These are phyloP conservation scores for Sungouiella thailandica DNA, from an alignment of 805 yeast species.

Conservation along the genomic window DNA sequence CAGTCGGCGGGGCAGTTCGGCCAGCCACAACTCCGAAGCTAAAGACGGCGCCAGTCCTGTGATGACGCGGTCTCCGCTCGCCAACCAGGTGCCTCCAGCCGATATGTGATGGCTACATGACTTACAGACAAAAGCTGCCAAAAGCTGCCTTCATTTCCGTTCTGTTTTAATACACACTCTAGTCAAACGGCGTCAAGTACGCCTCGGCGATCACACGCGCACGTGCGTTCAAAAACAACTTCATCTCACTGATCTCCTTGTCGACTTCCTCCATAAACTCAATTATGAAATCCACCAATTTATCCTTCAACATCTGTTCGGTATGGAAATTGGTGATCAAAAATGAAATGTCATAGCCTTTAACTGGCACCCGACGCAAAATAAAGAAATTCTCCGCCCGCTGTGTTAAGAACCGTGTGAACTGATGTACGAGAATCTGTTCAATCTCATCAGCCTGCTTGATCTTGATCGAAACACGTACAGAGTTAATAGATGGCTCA, in stretches of 20 bases:
- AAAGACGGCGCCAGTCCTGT: slow-evolving; percentile 15
- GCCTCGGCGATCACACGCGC: slow-evolving; percentile 98
- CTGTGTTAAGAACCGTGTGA: slow-evolving; percentile 87
- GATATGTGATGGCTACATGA: no score
- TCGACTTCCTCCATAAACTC: slow-evolving; percentile 99
- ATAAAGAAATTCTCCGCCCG: slow-evolving; percentile 94
- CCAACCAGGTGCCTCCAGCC: slow-evolving; percentile 1
- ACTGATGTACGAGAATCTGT: slow-evolving; percentile 87
- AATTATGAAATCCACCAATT: slow-evolving; percentile 91
- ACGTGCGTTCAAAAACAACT: slow-evolving; percentile 91
- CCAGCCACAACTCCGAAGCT: neutral
- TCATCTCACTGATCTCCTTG: slow-evolving; percentile 97
- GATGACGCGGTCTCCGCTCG: slow-evolving; percentile 14
- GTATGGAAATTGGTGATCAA: slow-evolving; percentile 92
- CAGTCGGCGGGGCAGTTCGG: slow-evolving; percentile 1
- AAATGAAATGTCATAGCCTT: slow-evolving; percentile 90
- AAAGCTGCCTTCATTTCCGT: neutral
- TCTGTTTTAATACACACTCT: slow-evolving; percentile 9
- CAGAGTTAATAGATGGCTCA: slow-evolving; percentile 90
- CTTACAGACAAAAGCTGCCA: neutral
- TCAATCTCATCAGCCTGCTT: slow-evolving; percentile 98
- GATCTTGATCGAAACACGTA: slow-evolving; percentile 84
- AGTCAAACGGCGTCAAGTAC: slow-evolving; percentile 84
- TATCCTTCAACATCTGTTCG: slow-evolving; percentile 91
- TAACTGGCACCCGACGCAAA: slow-evolving; percentile 83